Conservation (phyloP, 257 asterid species). For the Handroanthus guayacan region DNA sequence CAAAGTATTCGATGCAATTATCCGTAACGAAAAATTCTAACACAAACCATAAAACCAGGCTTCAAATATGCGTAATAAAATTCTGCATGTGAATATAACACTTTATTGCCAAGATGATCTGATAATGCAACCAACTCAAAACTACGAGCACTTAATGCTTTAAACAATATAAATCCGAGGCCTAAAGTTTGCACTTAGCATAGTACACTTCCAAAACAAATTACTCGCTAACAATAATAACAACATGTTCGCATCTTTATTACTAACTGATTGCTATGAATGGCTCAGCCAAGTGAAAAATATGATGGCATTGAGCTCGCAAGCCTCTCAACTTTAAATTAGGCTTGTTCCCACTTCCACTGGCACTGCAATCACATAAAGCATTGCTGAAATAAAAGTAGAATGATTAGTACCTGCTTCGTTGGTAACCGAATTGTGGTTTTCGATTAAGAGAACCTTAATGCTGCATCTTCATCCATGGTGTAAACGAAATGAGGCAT, state of each 20-base stretch:
- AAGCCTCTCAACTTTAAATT: conserved; percentile 22
- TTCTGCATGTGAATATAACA: too few species aligned
- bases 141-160: conserved; percentile 9
- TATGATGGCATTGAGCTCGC: conserved; percentile 57
- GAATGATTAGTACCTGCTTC: conserved; percentile 54
- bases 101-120: conserved; percentile 1
- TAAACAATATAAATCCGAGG: conserved; percentile 31
- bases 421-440: conserved; percentile 2
- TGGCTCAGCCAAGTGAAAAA: conserved; percentile 69
- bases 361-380: conserved; percentile 48
- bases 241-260: conserved; percentile 43
- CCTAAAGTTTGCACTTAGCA: conserved; percentile 32
- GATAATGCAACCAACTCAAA: conserved; percentile 16
- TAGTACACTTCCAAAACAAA: conserved; percentile 36
- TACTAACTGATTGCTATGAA: conserved; percentile 42
- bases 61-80: too few species aligned
- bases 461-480: conserved; percentile 57
- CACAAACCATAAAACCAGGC: too few species aligned
- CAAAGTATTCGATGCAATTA: too few species aligned
- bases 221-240: conserved; percentile 22
- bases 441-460: conserved; percentile 42
- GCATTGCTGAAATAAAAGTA: conserved; percentile 41
- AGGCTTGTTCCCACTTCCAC: conserved; percentile 36
- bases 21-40: too few species aligned
- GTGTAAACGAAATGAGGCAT: conserved; percentile 90